Conservation (phyloP, 768 basidiomycete genomes). For the Boletus subparvulus region DNA sequence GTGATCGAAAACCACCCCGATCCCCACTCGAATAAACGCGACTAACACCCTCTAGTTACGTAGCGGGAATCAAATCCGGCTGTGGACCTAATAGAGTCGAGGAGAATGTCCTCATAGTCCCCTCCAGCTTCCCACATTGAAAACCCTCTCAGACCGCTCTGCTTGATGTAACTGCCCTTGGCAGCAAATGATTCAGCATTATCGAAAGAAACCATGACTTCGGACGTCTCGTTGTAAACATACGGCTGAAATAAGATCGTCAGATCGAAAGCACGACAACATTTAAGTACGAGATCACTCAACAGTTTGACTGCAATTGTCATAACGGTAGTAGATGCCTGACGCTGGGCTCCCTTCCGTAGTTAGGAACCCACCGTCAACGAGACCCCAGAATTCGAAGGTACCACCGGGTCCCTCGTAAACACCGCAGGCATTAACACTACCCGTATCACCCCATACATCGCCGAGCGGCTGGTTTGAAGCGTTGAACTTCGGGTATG, state of each 20-base stretch:
- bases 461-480: constrained; percentile 51
- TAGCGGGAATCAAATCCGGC: constrained; percentile 5
- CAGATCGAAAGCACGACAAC: background rate
- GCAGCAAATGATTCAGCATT: constrained; percentile 54
- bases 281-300: constrained; percentile 19
- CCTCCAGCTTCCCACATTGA: constrained; percentile 72
- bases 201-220: constrained; percentile 68
- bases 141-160: constrained; percentile 59
- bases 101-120: constrained; percentile 58
- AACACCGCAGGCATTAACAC: constrained; percentile 56
- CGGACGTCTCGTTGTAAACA: constrained; percentile 55
- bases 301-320: constrained; percentile 73
- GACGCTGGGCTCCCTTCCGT: constrained; percentile 25
- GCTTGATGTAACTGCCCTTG: constrained; percentile 62
- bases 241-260: constrained; percentile 49
- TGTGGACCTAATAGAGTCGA: constrained; percentile 49
- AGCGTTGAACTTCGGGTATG: constrained; percentile 52
- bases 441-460: constrained; percentile 49
- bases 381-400: constrained; percentile 60
- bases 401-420: constrained; percentile 47
- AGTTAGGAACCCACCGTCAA: constrained; percentile 55
- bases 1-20: too few relatives aligned
- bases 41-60: too few relatives aligned
- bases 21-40: too few relatives aligned
- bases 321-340: constrained; percentile 57